Conservation (phyloP, 139 green algal species). For the Microglena sp. region DNA sequence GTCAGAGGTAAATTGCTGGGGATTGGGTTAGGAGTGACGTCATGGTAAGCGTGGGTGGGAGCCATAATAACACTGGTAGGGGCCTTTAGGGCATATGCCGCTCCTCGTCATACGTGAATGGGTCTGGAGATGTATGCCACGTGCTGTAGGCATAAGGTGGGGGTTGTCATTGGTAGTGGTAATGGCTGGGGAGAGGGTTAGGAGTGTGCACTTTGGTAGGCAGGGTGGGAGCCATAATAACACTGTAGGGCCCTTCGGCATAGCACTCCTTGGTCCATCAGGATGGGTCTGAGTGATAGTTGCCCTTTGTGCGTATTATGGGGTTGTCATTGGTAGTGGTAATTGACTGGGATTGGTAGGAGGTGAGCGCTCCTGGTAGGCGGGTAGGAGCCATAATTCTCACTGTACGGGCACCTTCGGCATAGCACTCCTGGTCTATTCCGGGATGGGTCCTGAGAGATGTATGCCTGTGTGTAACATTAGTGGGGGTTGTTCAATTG, state of each 20-base stretch:
- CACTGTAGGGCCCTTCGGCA: constrained; percentile 46
- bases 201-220: not conserved
- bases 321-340: not conserved
- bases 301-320: no score
- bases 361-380: not conserved
- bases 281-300: constrained; percentile 51
- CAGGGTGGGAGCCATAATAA: not conserved
- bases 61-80: no score
- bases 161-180: not conserved
- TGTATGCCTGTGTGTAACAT: not conserved
- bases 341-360: not conserved
- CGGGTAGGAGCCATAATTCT: not conserved
- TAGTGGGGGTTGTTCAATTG: not conserved
- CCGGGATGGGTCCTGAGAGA: not conserved
- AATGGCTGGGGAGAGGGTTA: not conserved
- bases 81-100: no score
- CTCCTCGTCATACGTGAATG: no score
- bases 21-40: no score
- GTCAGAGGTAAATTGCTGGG: not conserved
- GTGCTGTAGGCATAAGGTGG: not conserved
- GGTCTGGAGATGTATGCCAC: not conserved
- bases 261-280: constrained; percentile 78
- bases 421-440: constrained; percentile 79
- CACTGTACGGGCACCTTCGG: constrained; percentile 83
- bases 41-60: no score